Evolutionary conservation across 2,329 filamentous ascomycete genomes (phyloP).

Genomic region (Pseudogymnoascus sp.): DNA sequence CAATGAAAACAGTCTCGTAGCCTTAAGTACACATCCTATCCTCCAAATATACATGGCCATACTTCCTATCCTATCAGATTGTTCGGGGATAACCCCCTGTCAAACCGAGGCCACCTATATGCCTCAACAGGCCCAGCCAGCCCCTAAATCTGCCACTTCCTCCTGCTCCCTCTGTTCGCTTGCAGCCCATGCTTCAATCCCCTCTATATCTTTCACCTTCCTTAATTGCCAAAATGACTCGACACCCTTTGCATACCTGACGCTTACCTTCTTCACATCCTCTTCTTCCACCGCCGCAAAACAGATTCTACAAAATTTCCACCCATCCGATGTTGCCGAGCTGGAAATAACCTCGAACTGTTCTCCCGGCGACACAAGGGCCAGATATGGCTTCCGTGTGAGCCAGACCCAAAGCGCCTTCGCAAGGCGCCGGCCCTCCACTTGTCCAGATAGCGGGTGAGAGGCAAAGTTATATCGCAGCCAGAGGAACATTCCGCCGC

Average conservation of each 20-base stretch:
- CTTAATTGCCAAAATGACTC: constrained; percentile 72
- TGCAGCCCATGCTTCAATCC: constrained; percentile 25
- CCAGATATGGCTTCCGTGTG: constrained; percentile 60
- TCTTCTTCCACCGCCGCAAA: constrained; percentile 78
- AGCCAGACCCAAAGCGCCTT: constrained; percentile 64
- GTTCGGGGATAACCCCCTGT: not conserved
- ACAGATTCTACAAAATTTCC: constrained; percentile 69
- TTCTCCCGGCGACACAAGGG: constrained; percentile 61
- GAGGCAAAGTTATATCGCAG: constrained; percentile 61
- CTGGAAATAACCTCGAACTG: constrained; percentile 65
- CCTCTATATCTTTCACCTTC: constrained; percentile 57
- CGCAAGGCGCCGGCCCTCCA: constrained; percentile 50
- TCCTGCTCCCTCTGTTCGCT: not conserved
- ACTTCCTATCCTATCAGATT: not conserved
- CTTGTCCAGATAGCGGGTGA: constrained; percentile 55
- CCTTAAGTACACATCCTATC: not conserved
- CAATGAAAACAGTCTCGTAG: not conserved
- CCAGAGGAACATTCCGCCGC: constrained; percentile 92
- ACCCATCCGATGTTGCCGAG: constrained; percentile 51
- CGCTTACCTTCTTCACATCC: constrained; percentile 53
- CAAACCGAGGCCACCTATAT: not conserved
- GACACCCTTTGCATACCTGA: constrained; percentile 61
- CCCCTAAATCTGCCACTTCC: not conserved
- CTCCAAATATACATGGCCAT: not conserved
- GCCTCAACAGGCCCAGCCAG: not conserved